phyloP scores from a whole-genome alignment of 352 stramenopile genomes.

The Pythium dissimile region DNA sequence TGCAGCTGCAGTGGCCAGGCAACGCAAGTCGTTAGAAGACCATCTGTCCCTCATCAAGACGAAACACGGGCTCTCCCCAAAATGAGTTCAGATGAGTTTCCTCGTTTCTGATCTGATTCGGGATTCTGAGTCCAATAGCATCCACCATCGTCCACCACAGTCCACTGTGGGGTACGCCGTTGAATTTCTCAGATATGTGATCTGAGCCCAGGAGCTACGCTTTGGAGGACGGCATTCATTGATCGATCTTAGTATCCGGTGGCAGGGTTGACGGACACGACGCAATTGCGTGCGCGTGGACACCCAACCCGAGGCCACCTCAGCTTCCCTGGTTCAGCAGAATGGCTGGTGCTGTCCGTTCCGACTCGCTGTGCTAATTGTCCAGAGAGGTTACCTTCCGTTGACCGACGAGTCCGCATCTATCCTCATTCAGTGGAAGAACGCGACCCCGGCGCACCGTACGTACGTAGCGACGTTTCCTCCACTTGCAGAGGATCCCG shows the following conservation, averaged over 20 bases:
- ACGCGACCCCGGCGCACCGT: too few species aligned
- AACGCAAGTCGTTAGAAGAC: neutral
- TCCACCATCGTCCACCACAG: neutral
- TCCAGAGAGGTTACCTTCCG: too few species aligned
- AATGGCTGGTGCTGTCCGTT: neutral
- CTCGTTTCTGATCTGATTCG: neutral
- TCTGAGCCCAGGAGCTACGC: constrained; percentile 8
- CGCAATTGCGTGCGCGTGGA: neutral
- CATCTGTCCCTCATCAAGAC: neutral
- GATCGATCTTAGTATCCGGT: neutral
- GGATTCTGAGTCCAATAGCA: constrained; percentile 2
- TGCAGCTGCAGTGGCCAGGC: neutral
- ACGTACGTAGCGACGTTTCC: neutral
- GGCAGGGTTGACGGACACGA: neutral
- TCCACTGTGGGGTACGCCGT: constrained; percentile 3
- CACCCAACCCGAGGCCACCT: neutral
- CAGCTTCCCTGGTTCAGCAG: too few species aligned
- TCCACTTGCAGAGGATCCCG: too few species aligned
- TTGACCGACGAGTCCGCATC: too few species aligned
- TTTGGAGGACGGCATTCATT: neutral
- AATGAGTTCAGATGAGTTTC: constrained; percentile 4
- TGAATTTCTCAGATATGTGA: neutral
- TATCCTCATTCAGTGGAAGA: neutral
- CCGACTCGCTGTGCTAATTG: too few species aligned
- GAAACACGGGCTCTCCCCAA: neutral